phyloP scores from a whole-genome alignment of 164 flowering plant species.

The Nelumbo lutea region DNA sequence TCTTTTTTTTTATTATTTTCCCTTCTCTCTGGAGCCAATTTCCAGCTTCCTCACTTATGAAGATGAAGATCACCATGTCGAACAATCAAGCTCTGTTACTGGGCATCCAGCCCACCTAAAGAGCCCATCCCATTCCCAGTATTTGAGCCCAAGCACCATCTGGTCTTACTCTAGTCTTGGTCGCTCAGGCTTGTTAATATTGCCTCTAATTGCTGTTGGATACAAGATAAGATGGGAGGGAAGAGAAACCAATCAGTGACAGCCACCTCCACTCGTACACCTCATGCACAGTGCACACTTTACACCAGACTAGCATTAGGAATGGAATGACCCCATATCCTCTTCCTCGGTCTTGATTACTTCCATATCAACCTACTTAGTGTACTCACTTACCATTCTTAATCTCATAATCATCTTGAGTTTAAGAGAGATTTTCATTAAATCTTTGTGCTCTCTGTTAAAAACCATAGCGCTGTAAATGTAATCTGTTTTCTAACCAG shows the following conservation, averaged over 20 bases:
- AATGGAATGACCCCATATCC: slow-evolving; percentile 21
- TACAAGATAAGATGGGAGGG: no score
- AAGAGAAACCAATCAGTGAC: slow-evolving; percentile 29
- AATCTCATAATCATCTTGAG: no score
- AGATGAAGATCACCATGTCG: slow-evolving; percentile 14
- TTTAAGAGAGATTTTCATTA: no score
- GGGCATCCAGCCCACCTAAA: slow-evolving; percentile 42
- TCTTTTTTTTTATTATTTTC: no score
- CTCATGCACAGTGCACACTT: slow-evolving; percentile 42
- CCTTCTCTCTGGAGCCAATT: slow-evolving; percentile 7
- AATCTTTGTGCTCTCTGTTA: no score
- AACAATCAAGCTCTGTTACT: slow-evolving; percentile 23
- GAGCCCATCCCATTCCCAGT: slow-evolving; percentile 38
- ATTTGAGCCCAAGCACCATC: slow-evolving; percentile 53
- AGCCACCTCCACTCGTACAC: slow-evolving; percentile 55
- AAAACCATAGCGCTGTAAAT: no score
- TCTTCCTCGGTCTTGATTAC: background rate
- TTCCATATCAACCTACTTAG: no score
- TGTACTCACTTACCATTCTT: no score
- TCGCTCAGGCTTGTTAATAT: slow-evolving; percentile 13
- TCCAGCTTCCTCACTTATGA: slow-evolving; percentile 9
- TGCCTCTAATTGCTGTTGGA: no score
- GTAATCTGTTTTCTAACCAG: no score
- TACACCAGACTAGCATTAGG: slow-evolving; percentile 40
- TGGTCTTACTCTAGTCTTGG: slow-evolving; percentile 56